phyloP scores from a whole-genome alignment of 768 basidiomycete species.

The Rhizopogon vinicolor region DNA sequence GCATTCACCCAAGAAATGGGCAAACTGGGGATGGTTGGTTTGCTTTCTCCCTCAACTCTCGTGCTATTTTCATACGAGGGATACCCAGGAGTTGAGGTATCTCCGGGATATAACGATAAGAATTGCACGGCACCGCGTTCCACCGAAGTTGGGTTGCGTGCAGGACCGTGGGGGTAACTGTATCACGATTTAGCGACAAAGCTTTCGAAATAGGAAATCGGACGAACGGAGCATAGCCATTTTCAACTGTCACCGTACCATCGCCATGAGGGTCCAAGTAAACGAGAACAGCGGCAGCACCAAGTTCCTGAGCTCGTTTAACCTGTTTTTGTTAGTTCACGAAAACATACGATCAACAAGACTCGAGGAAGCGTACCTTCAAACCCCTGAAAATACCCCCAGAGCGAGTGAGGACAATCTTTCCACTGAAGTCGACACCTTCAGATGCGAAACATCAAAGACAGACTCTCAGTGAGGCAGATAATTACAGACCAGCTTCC shows the following conservation, averaged over 20 bases:
- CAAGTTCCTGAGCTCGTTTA: slow-evolving; percentile 61
- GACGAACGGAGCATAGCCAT: slow-evolving; percentile 46
- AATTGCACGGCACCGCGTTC: slow-evolving; percentile 68
- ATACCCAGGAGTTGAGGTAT: slow-evolving; percentile 42
- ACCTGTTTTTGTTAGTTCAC: slow-evolving; percentile 29
- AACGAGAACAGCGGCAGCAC: slow-evolving; percentile 55
- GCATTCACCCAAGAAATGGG: slow-evolving; percentile 70
- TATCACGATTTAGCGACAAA: not conserved
- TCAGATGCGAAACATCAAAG: not conserved
- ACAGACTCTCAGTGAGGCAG: not conserved
- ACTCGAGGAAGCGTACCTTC: slow-evolving; percentile 36
- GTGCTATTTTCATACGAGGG: slow-evolving; percentile 67
- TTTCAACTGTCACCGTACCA: slow-evolving; percentile 52
- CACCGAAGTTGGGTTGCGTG: slow-evolving; percentile 55
- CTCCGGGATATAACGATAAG: slow-evolving; percentile 50
- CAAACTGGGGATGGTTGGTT: slow-evolving; percentile 54
- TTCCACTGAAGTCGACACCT: slow-evolving; percentile 57
- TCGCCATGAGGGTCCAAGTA: slow-evolving; percentile 66
- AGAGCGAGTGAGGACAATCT: slow-evolving; percentile 58
- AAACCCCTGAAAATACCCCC: slow-evolving; percentile 63
- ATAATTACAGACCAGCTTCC: slow-evolving; percentile 33
- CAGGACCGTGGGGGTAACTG: slow-evolving; percentile 66
- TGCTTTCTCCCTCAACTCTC: slow-evolving; percentile 41
- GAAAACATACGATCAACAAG: not conserved
- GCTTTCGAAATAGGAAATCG: not conserved